Conservation (phyloP, 371 early-diverging fungal genomes). For the Mortierella sp. region DNA sequence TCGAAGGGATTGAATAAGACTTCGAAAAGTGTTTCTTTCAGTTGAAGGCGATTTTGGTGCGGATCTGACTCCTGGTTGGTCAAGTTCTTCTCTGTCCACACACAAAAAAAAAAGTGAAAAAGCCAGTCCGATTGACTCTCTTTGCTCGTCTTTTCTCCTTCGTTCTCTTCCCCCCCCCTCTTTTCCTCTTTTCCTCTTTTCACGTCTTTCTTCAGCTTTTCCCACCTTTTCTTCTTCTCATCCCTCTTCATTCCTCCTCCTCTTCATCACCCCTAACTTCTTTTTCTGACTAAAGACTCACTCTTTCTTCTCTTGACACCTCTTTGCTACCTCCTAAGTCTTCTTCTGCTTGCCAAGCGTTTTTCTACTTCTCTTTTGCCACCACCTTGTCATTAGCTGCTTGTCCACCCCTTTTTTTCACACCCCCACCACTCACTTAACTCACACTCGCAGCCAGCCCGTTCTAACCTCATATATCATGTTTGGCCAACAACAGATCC, state of each 20-base stretch:
- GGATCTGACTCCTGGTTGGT: constrained; percentile 10
- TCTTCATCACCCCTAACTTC: neutral
- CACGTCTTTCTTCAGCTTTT: neutral
- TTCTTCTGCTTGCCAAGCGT: too few species aligned
- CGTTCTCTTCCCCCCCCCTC: neutral
- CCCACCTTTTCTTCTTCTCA: neutral
- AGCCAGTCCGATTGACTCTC: neutral
- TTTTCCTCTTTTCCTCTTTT: neutral
- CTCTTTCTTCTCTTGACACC: neutral
- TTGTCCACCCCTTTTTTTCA: too few species aligned
- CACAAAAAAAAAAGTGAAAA: neutral
- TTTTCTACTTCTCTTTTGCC: too few species aligned
- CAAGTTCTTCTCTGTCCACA: neutral
- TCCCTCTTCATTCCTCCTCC: neutral
- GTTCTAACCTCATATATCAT: too few species aligned
- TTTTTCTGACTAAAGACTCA: neutral
- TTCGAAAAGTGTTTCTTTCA: neutral
- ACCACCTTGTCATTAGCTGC: too few species aligned
- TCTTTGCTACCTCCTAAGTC: too few species aligned
- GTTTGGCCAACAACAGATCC: constrained; percentile 24
- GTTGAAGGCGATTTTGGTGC: neutral
- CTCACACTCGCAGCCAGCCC: neutral
- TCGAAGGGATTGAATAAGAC: neutral
- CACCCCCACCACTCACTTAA: too few species aligned
- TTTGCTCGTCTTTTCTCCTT: neutral